Conservation (phyloP, 2,329 filamentous ascomycete genomes). For the Madurella mycetomatis region DNA sequence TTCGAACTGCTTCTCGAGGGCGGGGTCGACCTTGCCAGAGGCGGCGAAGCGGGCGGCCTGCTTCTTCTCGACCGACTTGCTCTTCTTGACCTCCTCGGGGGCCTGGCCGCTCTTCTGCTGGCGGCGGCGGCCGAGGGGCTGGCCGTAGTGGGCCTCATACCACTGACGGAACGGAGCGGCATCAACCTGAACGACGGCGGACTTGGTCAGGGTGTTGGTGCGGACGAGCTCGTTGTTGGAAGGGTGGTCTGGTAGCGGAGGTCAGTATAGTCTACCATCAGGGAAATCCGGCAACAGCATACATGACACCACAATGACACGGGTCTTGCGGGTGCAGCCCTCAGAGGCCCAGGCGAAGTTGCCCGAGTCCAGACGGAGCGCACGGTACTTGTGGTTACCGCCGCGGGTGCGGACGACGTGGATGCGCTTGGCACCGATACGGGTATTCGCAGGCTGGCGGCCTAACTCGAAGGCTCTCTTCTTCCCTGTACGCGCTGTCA, state of each 20-base stretch:
- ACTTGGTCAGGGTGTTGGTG: constrained; percentile 99
- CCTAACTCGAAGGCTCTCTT: constrained; percentile 99
- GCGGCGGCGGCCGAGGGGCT: constrained; percentile 81
- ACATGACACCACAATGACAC: constrained; percentile 92
- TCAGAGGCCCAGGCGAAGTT: constrained; percentile 99
- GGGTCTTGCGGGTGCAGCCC: constrained; percentile 96
- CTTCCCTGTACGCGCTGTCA: constrained; percentile 57
- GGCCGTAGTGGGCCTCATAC: constrained; percentile 99
- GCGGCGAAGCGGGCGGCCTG: constrained; percentile 80
- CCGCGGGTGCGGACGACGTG: constrained; percentile 45
- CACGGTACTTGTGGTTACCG: constrained; percentile 99
- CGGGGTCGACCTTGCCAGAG: constrained; percentile 84
- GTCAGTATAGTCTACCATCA: constrained; percentile 6
- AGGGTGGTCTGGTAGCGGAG: constrained; percentile 63
- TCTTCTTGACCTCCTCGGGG: constrained; percentile 79
- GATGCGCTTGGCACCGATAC: constrained; percentile 69
- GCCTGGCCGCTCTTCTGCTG: constrained; percentile 73
- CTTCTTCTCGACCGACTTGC: constrained; percentile 94
- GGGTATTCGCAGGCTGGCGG: constrained; percentile 98
- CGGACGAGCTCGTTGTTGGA: constrained; percentile 99
- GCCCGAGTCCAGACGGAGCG: constrained; percentile 94
- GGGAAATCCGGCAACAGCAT: constrained; percentile 2
- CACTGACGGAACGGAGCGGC: constrained; percentile 98
- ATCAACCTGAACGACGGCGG: constrained; percentile 97
- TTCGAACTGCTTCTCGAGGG: constrained; percentile 98